phyloP scores from a whole-genome alignment of 2,329 filamentous ascomycete species.

The Claviceps lovelessii region DNA sequence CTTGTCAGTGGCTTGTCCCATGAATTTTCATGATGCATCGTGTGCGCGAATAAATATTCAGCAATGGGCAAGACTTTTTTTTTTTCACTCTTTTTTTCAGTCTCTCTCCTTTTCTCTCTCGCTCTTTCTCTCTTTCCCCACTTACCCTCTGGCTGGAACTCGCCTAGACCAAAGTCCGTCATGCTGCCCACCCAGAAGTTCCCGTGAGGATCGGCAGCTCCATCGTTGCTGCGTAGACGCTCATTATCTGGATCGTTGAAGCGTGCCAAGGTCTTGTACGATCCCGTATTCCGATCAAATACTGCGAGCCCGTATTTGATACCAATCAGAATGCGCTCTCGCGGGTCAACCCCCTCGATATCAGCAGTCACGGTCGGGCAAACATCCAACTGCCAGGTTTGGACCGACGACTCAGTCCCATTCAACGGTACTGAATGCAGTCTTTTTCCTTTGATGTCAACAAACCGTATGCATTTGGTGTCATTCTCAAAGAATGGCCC shows the following conservation, averaged over 20 bases:
- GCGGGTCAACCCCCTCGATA: conserved; percentile 50
- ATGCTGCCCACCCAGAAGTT: conserved; percentile 78
- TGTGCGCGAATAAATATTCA: not conserved
- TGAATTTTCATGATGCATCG: not conserved
- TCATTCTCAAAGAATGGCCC: conserved; percentile 58
- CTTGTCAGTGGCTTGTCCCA: not conserved
- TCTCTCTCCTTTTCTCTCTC: not conserved
- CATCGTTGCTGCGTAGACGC: conserved; percentile 63
- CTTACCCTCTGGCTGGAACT: conserved; percentile 46
- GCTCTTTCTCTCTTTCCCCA: not conserved
- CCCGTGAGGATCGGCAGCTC: conserved; percentile 63
- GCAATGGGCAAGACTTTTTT: not conserved
- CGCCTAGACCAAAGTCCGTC: conserved; percentile 52
- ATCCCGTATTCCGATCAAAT: conserved; percentile 47
- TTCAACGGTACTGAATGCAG: conserved; percentile 57
- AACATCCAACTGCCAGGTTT: conserved; percentile 43
- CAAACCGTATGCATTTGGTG: conserved; percentile 55
- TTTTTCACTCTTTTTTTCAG: no score
- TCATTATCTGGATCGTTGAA: conserved; percentile 32
- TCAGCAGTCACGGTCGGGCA: conserved; percentile 59
- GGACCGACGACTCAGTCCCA: conserved; percentile 46
- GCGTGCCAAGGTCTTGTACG: conserved; percentile 37
- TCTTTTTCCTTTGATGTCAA: conserved; percentile 68
- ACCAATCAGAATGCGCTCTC: conserved; percentile 57
- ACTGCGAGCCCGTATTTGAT: conserved; percentile 74